These are phyloP conservation scores for Xeromyces bisporus DNA, from an alignment of 495 filamentous ascomycete genomes.

Conservation along the genomic window DNA sequence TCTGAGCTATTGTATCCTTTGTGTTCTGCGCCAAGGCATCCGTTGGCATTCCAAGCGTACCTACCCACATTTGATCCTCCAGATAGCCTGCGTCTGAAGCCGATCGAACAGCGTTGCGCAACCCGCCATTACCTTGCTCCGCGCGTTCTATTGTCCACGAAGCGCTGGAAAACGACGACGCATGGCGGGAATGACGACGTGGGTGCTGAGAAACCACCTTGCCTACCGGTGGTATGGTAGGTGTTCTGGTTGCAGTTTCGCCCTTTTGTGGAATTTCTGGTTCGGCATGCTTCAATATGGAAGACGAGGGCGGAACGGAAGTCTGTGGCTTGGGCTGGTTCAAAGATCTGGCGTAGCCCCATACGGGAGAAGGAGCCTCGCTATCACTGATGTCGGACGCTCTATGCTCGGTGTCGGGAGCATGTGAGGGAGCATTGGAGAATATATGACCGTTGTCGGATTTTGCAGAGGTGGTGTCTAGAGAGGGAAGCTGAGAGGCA, in stretches of 20 bases:
- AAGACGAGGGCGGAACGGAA: conserved; percentile 49
- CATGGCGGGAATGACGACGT: neutral
- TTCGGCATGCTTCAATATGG: conserved; percentile 50
- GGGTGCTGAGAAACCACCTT: neutral
- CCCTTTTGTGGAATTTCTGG: conserved; percentile 18
- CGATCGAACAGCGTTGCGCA: conserved; percentile 72
- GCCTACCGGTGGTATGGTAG: too few relatives aligned
- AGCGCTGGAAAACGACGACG: conserved; percentile 37
- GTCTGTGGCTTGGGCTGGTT: conserved; percentile 62
- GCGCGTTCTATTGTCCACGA: conserved; percentile 72
- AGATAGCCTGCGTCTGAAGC: conserved; percentile 45
- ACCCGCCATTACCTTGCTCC: conserved; percentile 78
- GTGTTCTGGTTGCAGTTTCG: neutral
- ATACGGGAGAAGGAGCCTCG: conserved; percentile 34
- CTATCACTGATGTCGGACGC: conserved; percentile 19
- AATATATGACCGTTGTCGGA: conserved; percentile 47
- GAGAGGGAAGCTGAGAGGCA: conserved; percentile 21
- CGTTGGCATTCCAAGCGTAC: conserved; percentile 81
- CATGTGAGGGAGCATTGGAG: conserved; percentile 13
- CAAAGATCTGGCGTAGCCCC: conserved; percentile 45
- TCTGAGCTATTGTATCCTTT: conserved; percentile 62
- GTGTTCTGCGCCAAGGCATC: conserved; percentile 55
- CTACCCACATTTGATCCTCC: conserved; percentile 67
- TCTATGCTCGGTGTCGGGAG: conserved; percentile 17
- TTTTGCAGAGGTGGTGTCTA: conserved; percentile 40